A percentile compares a stretch with the other conserved stretches of the same genome.
Evolutionary conservation across 2,329 filamentous ascomycete species (phyloP).

Genomic region (Dissoconium aciculare): DNA sequence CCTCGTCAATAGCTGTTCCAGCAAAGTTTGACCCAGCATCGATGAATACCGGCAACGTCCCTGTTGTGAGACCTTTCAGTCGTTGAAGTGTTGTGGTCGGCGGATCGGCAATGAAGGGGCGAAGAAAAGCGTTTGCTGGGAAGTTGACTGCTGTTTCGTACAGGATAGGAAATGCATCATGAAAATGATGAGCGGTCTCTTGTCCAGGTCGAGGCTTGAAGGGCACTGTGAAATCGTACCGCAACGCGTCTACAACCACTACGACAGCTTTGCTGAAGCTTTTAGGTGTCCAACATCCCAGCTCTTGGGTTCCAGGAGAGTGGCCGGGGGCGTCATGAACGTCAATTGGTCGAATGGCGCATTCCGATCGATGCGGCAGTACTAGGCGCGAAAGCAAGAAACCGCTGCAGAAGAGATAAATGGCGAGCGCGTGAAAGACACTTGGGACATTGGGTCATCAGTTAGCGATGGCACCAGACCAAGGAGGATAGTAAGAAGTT

Average conservation of each 20-base stretch:
- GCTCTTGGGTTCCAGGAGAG: conserved; percentile 29
- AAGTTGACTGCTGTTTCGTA: conserved; percentile 63
- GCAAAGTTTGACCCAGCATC: conserved; percentile 92
- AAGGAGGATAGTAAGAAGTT: neutral
- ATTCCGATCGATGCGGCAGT: conserved; percentile 61
- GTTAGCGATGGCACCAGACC: neutral
- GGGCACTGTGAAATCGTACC: conserved; percentile 93
- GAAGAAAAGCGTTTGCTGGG: conserved; percentile 72
- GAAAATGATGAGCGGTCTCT: conserved; percentile 50
- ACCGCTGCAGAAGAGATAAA: conserved; percentile 86
- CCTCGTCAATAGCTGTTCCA: conserved; percentile 88
- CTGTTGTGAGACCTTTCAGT: conserved; percentile 85
- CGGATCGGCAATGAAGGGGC: conserved; percentile 93
- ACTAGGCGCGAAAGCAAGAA: conserved; percentile 83
- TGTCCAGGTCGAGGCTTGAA: conserved; percentile 37
- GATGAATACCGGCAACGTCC: conserved; percentile 85
- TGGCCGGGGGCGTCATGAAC: conserved; percentile 18
- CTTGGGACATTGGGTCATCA: too few relatives aligned
- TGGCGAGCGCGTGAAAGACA: conserved; percentile 59
- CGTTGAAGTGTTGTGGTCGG: conserved; percentile 87
- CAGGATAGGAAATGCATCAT: conserved; percentile 75
- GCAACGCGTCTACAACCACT: conserved; percentile 78
- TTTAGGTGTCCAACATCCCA: conserved; percentile 92
- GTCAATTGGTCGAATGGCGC: conserved; percentile 55
- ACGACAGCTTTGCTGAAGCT: conserved; percentile 85